These are phyloP conservation scores for Trichoderma arundinaceum DNA, from an alignment of 2,329 filamentous ascomycete genomes.

Conservation along the genomic window DNA sequence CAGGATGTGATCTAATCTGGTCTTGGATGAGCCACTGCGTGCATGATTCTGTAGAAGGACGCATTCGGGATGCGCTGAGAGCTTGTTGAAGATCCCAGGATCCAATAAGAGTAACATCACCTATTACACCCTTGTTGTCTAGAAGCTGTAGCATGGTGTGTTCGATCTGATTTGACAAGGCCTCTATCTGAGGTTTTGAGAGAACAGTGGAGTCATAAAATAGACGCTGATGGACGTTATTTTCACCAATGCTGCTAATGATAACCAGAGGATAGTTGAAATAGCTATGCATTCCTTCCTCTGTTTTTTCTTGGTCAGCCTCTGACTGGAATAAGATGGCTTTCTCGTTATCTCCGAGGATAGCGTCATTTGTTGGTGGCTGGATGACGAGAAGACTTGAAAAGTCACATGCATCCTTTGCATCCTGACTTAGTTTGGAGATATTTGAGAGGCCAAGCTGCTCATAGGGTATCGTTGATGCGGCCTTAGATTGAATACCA, in stretches of 20 bases:
- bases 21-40: constrained; percentile 16
- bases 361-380: not conserved
- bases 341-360: not conserved
- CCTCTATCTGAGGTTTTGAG: constrained; percentile 9
- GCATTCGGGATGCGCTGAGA: not conserved
- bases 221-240: constrained; percentile 2
- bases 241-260: not conserved
- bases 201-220: constrained; percentile 18
- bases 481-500: constrained; percentile 29
- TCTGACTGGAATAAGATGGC: not conserved
- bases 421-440: constrained; percentile 29
- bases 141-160: constrained; percentile 22
- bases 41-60: constrained; percentile 9
- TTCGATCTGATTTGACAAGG: constrained; percentile 14
- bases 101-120: not conserved
- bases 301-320: not conserved
- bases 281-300: constrained; percentile 11
- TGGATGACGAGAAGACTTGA: constrained; percentile 35
- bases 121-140: not conserved
- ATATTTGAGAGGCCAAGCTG: constrained; percentile 37
- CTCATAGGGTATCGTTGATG: constrained; percentile 33
- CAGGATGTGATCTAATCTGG: not conserved
- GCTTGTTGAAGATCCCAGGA: constrained; percentile 24
- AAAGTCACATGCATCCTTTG: constrained; percentile 34
- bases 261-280: constrained; percentile 26